Percentiles rank a stretch among this genome's conserved stretches.
Conservation (phyloP, 176 grass and related monocot genomes). For the Dactylis glomerata region DNA sequence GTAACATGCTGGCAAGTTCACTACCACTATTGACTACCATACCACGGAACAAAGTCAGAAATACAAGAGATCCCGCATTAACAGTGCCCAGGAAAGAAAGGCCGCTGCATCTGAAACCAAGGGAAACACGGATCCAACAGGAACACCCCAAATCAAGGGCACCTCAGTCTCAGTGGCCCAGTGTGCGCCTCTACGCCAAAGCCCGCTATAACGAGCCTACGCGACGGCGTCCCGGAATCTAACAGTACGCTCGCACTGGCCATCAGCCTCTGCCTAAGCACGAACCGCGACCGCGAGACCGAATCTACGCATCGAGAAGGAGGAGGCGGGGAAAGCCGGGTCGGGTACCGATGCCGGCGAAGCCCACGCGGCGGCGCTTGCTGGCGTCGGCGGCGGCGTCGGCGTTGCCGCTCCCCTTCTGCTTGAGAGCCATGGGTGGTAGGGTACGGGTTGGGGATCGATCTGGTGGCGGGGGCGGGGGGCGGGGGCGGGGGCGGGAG, state of each 20-base stretch:
- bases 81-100: not conserved
- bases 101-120: not conserved
- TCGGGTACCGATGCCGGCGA: constrained; percentile 61
- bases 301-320: not conserved
- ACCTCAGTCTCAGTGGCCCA: not conserved
- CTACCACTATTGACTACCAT: not conserved
- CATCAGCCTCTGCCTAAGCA: not conserved
- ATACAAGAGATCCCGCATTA: no score
- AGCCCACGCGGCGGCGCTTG: constrained; percentile 88
- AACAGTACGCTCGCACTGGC: not conserved
- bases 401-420: constrained; percentile 42
- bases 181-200: not conserved
- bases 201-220: not conserved
- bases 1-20: not conserved
- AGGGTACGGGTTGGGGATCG: not conserved
- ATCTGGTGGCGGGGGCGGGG: not conserved
- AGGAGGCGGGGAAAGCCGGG: not conserved
- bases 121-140: not conserved
- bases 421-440: constrained; percentile 82
- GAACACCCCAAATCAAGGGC: not conserved
- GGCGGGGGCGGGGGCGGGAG: not conserved
- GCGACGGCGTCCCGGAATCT: not conserved
- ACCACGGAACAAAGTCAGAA: not conserved
- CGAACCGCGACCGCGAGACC: not conserved
- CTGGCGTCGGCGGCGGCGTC: constrained; percentile 45